Base-by-base conservation (phyloP, 2,329 filamentous ascomycete genomes). In the Xylaria sp. region DNA sequence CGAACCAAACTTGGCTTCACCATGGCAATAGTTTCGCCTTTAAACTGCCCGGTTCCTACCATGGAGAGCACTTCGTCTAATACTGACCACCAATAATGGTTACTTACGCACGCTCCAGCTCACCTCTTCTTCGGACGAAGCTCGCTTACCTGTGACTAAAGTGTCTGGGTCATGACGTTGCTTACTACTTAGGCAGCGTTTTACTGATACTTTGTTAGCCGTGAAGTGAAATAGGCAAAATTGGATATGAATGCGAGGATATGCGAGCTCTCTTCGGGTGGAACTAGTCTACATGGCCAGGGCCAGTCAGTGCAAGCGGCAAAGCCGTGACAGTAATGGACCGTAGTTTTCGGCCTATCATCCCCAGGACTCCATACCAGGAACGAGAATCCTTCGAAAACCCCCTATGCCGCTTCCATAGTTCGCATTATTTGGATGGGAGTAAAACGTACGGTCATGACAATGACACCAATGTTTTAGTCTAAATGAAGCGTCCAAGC, bases 101-200 rank as follows among this genome's bases (percentile, higher is more conserved):
- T 46, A 48, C 43, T 55, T 58, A 36, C 46, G 10, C 10, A 36
- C 57, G 3, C 13, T 12, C 20, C 48, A 15, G 31, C 4, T 18
- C 18, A 48, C 23, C 54, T 59, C 18, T 28, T 36, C 20, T 9
- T 49, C 10, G 12, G n/a, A 55, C 39, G 28, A 41, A 18, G 23
- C 60, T 63, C 10, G 46, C 61, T 58, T 31, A 41, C 62, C 28
- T 58, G 20, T 28, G 43, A 58, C 62, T 31, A 25, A 58, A 46
- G 62, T 31, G n/a, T 15, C 51, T 57, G 9, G 12, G 43, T 51
- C 28, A 23, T 33, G 49, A 57, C 18, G 6, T 20, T 65, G 66
- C 62, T 68, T 68, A 65, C 66, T 68, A 68, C 43, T 25, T 56
- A n/a, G 55, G 13, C 49, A 52, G 13, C 10, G 25, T 28, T 62